Base-by-base conservation (phyloP, 2,329 filamentous ascomycete species). In the Fusarium begoniae region DNA sequence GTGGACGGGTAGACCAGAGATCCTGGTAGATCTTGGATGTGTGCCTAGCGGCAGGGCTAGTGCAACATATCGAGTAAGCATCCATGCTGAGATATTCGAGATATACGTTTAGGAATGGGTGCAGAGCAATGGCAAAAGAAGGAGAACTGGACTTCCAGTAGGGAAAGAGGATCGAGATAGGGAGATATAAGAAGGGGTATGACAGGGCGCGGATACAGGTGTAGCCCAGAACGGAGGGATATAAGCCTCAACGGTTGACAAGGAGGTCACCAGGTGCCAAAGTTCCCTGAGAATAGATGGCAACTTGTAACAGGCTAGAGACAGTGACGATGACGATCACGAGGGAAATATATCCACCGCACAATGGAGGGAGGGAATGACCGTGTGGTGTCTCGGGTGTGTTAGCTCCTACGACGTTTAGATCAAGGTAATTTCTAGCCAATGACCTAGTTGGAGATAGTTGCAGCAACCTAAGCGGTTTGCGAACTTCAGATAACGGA, bases 21-120 rank as follows among this genome's bases (percentile, higher is more conserved):
- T 89, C 87, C 69, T 85, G 85, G 76, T 87, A 87, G 58, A 88
- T 85, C 59, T 82, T 84, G 50, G 87, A 88, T 32, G 83, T 81
- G 63, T 79, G 80, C 72, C 84, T 83, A 56, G 80, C 81, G 24
- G 84, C 79, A 37, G 83, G 79, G 77, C 84, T 87, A 73, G 83
- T 85, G 77, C 81, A 85, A 43, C 83, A 87, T 76, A 88, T 83
- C 35, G 85, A 84, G 81, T 87, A 86, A 85, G 86, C 85, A 81
- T 88, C 87, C 87, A 89, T 88, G 43, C 35, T 66, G 38, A 43
- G 41, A 66, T 13, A 26, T 26, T 47, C 24, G 53, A 54, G 37
- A 18, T 70, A 64, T 60, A 61, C 43, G 56, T 54, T 32, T 45
- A 43, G 13, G n/a, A 47, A 26, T 48, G 54, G 51, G 41, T 55